Base-by-base conservation (phyloP, 2,329 filamentous ascomycete genomes). In the Conoideocrella luteorostrata region DNA sequence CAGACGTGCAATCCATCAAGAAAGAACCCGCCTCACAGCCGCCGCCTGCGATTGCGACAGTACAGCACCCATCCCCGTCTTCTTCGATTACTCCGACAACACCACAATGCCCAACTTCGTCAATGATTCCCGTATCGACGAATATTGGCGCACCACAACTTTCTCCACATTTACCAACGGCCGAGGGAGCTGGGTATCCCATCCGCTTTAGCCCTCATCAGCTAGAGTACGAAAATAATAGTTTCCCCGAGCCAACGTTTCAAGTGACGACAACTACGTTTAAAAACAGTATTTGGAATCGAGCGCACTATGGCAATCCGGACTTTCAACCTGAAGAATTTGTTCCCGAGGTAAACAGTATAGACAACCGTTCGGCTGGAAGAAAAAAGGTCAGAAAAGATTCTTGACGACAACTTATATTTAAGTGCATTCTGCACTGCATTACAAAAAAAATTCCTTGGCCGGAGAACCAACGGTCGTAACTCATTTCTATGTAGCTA, bases 261-360 rank as follows among this genome's bases (percentile, higher is more conserved):
- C 60, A 66, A 12, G 60, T 66, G 3, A 69, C 69, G 42, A 82
- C 77, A 2, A 73, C 67, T 40, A 78, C 75, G 1, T 84, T 84
- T 55, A 80, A 80, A 54, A 82, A 84, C 51, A 80, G 75, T 41
- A 77, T 83, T 43, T 82, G 78, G 63, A 84, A 84, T 53, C 73
- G 73, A 37, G 80, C 80, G 1, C 81, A 85, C 56, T 84, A 78
- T 52, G 78, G 79, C 47, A 85, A 84, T 50, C 77, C 78, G 3
- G 69, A 70, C 34, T 71, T 71, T 39, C 67, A 69, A 28, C 68
- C 68, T 0, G 68, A 70, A 45, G 65, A 69, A 47, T 70, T 66
- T 64, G 61, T 55, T 28, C 67, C 67, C 1, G 65, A 67, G 4
- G 67, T 69, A 26, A 63, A 69, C 20, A 51, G 55, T n/a, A 39